phyloP scores from a whole-genome alignment of 108 stramenopile genomes.

The Nitzschia sp. region DNA sequence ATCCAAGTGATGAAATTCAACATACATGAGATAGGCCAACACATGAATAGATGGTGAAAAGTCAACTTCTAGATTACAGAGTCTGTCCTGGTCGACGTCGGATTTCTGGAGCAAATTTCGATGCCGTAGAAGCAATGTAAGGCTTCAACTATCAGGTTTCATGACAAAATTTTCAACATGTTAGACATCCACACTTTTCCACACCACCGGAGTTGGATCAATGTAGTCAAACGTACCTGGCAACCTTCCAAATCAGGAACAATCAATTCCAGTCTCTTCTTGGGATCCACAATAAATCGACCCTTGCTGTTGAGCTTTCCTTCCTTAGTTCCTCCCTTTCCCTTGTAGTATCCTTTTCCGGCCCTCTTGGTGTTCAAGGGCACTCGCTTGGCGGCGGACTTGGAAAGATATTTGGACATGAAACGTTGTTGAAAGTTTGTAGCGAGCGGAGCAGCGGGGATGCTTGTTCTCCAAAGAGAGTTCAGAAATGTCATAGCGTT shows the following conservation, averaged over 20 bases:
- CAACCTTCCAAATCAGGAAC: constrained; percentile 81
- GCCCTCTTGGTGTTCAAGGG: constrained; percentile 80
- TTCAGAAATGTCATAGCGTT: too few species aligned
- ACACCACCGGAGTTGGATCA: not conserved
- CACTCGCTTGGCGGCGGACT: constrained; percentile 72
- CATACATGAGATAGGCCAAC: too few species aligned
- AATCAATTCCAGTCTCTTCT: constrained; percentile 68
- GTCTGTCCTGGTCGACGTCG: constrained; percentile 40
- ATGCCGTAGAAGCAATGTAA: constrained; percentile 70
- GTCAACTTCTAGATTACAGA: not conserved
- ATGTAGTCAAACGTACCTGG: constrained; percentile 35
- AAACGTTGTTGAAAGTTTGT: constrained; percentile 33
- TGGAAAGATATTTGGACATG: constrained; percentile 81
- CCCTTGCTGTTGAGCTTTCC: constrained; percentile 70
- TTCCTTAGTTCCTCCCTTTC: constrained; percentile 81
- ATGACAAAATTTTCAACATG: constrained; percentile 14
- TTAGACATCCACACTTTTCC: not conserved
- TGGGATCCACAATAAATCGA: constrained; percentile 71
- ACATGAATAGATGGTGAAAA: too few species aligned
- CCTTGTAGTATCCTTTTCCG: constrained; percentile 86
- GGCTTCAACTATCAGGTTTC: constrained; percentile 60
- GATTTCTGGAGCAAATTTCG: constrained; percentile 63
- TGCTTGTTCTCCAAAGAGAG: too few species aligned
- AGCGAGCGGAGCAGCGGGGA: too few species aligned
- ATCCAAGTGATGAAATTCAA: too few species aligned